Conservation (phyloP, 2,329 filamentous ascomycete species). For the Claviceps purpurea region DNA sequence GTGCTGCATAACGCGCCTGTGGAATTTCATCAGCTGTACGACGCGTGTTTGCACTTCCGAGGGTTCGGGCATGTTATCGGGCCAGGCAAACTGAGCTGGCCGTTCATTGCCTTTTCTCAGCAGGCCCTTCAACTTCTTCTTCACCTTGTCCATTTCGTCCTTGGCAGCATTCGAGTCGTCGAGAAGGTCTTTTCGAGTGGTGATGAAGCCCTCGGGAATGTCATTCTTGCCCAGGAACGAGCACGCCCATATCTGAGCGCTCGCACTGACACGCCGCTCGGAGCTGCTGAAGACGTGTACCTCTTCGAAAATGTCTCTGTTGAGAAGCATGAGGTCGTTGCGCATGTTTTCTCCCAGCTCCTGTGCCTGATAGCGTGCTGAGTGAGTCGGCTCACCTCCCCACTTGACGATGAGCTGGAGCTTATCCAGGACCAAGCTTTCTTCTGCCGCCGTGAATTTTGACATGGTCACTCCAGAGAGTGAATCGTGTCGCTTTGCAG, state of each 20-base stretch:
- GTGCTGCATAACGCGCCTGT: conserved; percentile 85
- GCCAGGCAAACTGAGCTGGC: conserved; percentile 96
- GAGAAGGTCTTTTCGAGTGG: conserved; percentile 81
- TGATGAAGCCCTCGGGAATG: conserved; percentile 72
- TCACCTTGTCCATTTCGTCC: conserved; percentile 98
- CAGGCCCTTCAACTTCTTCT: conserved; percentile 95
- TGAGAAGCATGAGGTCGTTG: conserved; percentile 86
- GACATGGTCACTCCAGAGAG: conserved; percentile 85
- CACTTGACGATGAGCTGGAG: conserved; percentile 96
- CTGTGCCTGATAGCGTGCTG: conserved; percentile 87
- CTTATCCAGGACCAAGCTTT: conserved; percentile 88
- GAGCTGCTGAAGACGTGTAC: conserved; percentile 94
- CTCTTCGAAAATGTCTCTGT: conserved; percentile 81
- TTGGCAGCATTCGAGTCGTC: conserved; percentile 98
- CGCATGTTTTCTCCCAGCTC: conserved; percentile 93
- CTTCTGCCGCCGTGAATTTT: conserved; percentile 83
- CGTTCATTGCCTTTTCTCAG: conserved; percentile 85
- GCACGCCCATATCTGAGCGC: conserved; percentile 88
- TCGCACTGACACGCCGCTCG: conserved; percentile 85
- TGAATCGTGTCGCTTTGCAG: conserved; percentile 62
- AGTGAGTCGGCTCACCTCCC: conserved; percentile 96
- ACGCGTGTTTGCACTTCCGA: conserved; percentile 85
- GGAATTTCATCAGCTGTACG: conserved; percentile 94
- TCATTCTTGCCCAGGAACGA: conserved; percentile 83
- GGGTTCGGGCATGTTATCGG: conserved; percentile 84